Conservation (phyloP, 352 stramenopile genomes). For the Globisporangium irregulare region DNA sequence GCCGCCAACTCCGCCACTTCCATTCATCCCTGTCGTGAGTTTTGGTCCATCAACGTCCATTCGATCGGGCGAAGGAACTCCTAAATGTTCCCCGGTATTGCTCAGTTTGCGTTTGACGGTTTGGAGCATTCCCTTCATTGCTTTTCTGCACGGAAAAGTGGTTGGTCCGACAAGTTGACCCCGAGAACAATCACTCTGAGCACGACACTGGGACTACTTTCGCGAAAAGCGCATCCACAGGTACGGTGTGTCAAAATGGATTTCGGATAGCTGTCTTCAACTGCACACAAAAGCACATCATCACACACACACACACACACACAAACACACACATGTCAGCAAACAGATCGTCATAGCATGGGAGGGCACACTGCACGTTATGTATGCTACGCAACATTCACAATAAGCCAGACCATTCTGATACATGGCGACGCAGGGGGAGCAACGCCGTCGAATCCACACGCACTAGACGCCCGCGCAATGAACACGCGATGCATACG, state of each 20-base stretch:
- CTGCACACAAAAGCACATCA: conserved; percentile 7
- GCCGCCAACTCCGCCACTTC: conserved; percentile 9
- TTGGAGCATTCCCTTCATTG: conserved; percentile 89
- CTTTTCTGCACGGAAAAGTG: conserved; percentile 24
- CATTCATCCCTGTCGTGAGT: conserved; percentile 19
- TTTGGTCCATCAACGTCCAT: conserved; percentile 61
- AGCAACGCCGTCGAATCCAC: neutral
- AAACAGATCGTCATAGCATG: neutral
- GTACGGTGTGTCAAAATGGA: conserved; percentile 2
- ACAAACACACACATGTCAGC: neutral
- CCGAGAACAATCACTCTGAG: conserved; percentile 13
- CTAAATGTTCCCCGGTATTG: conserved; percentile 73
- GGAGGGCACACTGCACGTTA: neutral
- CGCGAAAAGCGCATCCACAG: conserved; percentile 15
- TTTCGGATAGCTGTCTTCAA: conserved; percentile 7
- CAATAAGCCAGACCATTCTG: neutral
- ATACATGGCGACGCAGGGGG: neutral
- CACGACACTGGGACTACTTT: conserved; percentile 11
- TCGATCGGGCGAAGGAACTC: conserved; percentile 45
- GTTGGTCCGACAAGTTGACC: conserved; percentile 17
- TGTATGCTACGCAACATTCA: neutral
- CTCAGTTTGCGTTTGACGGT: conserved; percentile 88
- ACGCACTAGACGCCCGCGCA: neutral
- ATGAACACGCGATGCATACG: neutral
- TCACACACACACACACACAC: too few relatives aligned